Evolutionary conservation across 306 rosid species (phyloP).

Genomic region (Crotalaria pallida): DNA sequence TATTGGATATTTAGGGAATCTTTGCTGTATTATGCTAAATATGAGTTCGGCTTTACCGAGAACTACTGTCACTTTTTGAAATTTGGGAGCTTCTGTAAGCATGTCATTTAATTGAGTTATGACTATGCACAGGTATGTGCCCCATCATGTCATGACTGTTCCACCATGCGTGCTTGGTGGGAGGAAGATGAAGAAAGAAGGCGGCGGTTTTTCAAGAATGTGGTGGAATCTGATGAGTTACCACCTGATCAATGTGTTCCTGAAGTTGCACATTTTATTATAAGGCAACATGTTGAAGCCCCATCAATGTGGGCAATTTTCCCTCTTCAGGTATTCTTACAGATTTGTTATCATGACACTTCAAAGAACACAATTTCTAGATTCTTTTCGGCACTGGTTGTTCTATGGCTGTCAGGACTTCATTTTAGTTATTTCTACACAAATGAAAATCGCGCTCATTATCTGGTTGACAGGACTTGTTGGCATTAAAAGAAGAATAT

Average conservation of each 20-base stretch:
- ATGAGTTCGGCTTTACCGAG: background rate
- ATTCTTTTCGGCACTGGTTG: background rate
- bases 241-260: conserved; percentile 74
- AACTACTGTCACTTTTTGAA: background rate
- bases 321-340: conserved; percentile 81
- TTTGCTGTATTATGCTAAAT: background rate
- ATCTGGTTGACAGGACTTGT: conserved; percentile 58
- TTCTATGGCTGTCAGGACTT: background rate
- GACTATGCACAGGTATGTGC: conserved; percentile 73
- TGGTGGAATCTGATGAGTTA: conserved; percentile 57
- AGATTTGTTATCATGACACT: background rate
- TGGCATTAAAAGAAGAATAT: conserved; percentile 80
- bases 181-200: conserved; percentile 97
- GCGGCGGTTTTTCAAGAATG: conserved; percentile 52
- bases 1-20: background rate
- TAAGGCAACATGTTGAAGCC: conserved; percentile 80
- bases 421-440: background rate
- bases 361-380: background rate
- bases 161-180: conserved; percentile 99
- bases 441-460: conserved; percentile 7
- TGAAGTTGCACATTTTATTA: conserved; percentile 60
- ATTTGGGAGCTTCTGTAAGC: background rate
- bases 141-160: conserved; percentile 95
- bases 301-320: conserved; percentile 99
- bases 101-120: conserved; percentile 11